Evolutionary conservation across 1,139 yeast genomes (phyloP), one percentile per base, ranked within the genome.

Genomic region (Protomyces gravidus): DNA sequence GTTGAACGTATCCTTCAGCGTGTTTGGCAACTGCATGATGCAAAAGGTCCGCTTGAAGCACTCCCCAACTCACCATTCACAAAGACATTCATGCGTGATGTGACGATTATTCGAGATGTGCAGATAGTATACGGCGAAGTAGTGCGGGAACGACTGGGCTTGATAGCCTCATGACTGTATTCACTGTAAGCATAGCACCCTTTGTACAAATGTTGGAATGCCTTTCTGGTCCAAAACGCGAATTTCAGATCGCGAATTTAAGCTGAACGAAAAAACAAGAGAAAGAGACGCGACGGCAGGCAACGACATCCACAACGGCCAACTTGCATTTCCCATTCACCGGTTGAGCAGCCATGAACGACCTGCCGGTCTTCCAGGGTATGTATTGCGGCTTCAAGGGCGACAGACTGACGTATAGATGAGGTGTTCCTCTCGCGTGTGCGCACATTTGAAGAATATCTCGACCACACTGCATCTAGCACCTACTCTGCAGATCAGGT

Each of bases 371-470:
- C 53, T 49, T 55, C 28, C 59, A 55, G 25, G 59, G 52, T 47
- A 26, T 17, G 11, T 7, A 13, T 15, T 13, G 36, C 36, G 11
- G 36, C 3, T 5, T 5, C 4, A 3, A 7, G 28, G n/a, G 6
- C 23, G 9, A 5, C 28, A n/a, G 19, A n/a, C 26, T 30, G 32
- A 32, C 59, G 55, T 9, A 51, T 67, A 21, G 75, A 72, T 63
- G 74, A 75, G 19, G 65, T 67, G 15, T 68, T 66, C 67, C 82
- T 85, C 63, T 97, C 90, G 71, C 82, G 97, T 66, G 88, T 87
- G 40, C 83, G 96, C 70, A 79, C 85, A 66, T 92, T 92, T 73
- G 90, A 87, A 66, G 97, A 92, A 68, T 90, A 90, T 70, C 76
- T 92, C 52, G 94, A 86, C 67, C 55, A 61, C 42, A 36, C 50